Evolutionary conservation across 2,329 filamentous ascomycete genomes (phyloP).

Genomic region (Decorospora gaudefroyi): DNA sequence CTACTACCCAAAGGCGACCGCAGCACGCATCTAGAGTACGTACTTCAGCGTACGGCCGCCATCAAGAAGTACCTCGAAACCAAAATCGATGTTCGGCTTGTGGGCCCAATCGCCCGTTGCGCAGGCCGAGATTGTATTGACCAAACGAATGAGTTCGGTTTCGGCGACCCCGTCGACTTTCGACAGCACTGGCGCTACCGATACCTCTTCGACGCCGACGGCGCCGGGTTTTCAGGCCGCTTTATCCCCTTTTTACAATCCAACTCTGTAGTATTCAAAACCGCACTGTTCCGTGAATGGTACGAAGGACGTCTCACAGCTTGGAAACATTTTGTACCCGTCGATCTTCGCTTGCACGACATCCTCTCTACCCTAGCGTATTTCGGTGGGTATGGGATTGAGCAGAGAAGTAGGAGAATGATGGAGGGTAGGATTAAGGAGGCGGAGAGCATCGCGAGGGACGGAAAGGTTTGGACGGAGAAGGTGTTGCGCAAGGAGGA

Average conservation of each 20-base stretch:
- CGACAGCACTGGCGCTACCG: constrained; percentile 66
- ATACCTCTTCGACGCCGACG: constrained; percentile 74
- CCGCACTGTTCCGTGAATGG: constrained; percentile 77
- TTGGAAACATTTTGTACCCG: constrained; percentile 80
- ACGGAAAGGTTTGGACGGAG: constrained; percentile 40
- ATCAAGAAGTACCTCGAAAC: constrained; percentile 60
- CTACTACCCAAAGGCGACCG: constrained; percentile 56
- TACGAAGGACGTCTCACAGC: constrained; percentile 73
- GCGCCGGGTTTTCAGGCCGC: constrained; percentile 66
- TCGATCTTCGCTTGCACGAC: constrained; percentile 73
- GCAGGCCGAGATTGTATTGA: constrained; percentile 58
- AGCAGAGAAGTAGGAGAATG: constrained; percentile 32
- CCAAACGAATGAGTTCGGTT: constrained; percentile 59
- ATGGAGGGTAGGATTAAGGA: constrained; percentile 33
- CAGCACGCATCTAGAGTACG: constrained; percentile 58
- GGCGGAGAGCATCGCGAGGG: constrained; percentile 42
- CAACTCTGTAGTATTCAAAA: constrained; percentile 69
- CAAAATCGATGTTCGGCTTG: constrained; percentile 61
- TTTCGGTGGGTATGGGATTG: constrained; percentile 55
- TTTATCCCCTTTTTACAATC: constrained; percentile 69
- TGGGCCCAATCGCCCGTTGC: constrained; percentile 62
- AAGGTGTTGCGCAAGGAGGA: constrained; percentile 56
- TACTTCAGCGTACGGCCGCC: constrained; percentile 57
- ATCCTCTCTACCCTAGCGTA: constrained; percentile 76
- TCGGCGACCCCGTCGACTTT: constrained; percentile 55